phyloP scores from a whole-genome alignment of 148 eudicot species.

The Heliosperma pusillum region DNA sequence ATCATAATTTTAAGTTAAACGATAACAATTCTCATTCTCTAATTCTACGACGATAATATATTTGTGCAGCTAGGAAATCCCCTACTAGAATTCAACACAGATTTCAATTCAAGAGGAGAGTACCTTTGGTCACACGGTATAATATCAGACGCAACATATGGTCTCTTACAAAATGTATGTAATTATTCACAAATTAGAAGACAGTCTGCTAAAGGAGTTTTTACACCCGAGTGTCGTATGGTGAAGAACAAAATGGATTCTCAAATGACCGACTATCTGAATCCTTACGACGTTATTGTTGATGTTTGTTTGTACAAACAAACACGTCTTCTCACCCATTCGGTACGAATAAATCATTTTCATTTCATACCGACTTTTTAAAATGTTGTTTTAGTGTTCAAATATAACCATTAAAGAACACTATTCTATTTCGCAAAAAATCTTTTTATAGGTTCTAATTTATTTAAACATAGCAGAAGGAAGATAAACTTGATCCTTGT shows the following conservation, averaged over 20 bases:
- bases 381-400: no score
- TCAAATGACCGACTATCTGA: slow-evolving; percentile 45
- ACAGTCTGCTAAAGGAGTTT: slow-evolving; percentile 29
- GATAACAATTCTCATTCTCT: no score
- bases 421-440: no score
- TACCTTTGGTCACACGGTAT: slow-evolving; percentile 78
- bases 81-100: slow-evolving; percentile 62
- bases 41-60: not conserved
- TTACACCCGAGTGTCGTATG: slow-evolving; percentile 44
- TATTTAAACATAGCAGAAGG: slow-evolving; percentile 21
- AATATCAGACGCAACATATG: slow-evolving; percentile 62
- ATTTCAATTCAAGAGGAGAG: slow-evolving; percentile 55
- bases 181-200: slow-evolving; percentile 63
- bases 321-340: slow-evolving; percentile 34
- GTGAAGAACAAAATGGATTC: slow-evolving; percentile 25
- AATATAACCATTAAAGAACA: no score
- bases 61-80: slow-evolving; percentile 72
- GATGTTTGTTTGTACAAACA: slow-evolving; percentile 60
- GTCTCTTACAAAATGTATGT: slow-evolving; percentile 37
- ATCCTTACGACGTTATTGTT: slow-evolving; percentile 55
- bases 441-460: not conserved
- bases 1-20: not conserved
- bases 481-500: slow-evolving; percentile 56
- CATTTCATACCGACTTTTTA: no score
- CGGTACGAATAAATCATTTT: slow-evolving; percentile 25